Evolutionary conservation across 371 early-diverging fungal species (phyloP), one percentile per base, ranked within the genome.

Genomic region (Mortierella sp.): DNA sequence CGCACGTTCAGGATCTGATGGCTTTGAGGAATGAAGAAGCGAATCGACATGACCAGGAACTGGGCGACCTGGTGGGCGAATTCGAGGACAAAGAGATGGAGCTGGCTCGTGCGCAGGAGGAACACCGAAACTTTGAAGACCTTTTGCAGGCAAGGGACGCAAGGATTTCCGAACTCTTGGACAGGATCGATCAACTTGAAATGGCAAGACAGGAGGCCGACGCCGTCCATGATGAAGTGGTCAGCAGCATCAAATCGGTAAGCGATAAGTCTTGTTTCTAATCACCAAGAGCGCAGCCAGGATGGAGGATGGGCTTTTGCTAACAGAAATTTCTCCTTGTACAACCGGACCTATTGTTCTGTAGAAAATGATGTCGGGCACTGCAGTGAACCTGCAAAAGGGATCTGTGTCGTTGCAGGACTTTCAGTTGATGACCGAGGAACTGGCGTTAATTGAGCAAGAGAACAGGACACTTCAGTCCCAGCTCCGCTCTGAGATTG

Each of bases 181-280:
- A 85, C 39, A 43, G 52, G 39, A 55, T 75, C 14, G 76, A 73
- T 19, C 76, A 68, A 10, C 47, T 79, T 4, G 79, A 70, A 41
- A 24, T 68, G 9, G 41, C 64, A 0, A 40, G 65, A 41, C 76
- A 39, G 4, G 76, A 79, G 34, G 67, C 50, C 0, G 77, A 73
- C 39, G 84, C 76, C 5, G 70, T 77, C 16, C 79, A 78, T 61
- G 84, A 83, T 24, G 86, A 76, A 67, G 80, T 71, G 16, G 65
- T 85, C 43, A 67, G 68, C 1, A 68, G 55, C 50, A 52, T 82
- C 74, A 77, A 71, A 47, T 50, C 72, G 34, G 83, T 82, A 72
- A 45, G 70, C 9, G 19, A 24, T 1, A 37, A 26, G 8, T 2
- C 22, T 19, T 16, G 34, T 45, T 47, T 34, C 31, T 34, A 29